Evolutionary conservation across 2,329 filamentous ascomycete species (phyloP), one percentile per base, ranked within the genome.

Genomic region (Phyllosticta capitalensis): DNA sequence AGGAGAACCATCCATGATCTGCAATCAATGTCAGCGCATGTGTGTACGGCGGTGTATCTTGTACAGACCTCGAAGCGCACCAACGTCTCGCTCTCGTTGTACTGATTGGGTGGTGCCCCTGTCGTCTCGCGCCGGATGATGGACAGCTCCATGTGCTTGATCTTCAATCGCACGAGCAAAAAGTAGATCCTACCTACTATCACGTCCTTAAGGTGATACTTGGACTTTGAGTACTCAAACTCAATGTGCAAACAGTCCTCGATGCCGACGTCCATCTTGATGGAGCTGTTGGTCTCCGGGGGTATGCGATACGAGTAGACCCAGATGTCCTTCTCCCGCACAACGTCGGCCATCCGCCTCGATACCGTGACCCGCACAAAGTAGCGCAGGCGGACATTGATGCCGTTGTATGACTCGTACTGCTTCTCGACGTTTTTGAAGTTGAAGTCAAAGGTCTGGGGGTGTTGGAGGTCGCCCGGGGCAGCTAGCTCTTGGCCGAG

Each of bases 371-470:
- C 94, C 67, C 92, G 89, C 61, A 97, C 87, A 76, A 97, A 97
- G 83, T 99, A 99, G 67, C 94, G 91, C 72, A 99, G 83, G 80
- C 96, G 95, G 69, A 99, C 94, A 72, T 99, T 99, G 84, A 99
- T 99, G 71, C 94, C 94, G 73, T 96, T 95, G 82, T 99, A 99
- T 65, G 92, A 96, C 78, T 99, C 95, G 81, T 99, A 99, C 75
- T 95, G 92, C 81, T 99, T 99, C 83, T 99, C 94, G 68, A 99
- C 91, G 75, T 97, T 99, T 76, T 97, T 97, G 84, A 99, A 99
- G 79, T 96, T 95, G 84, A 99, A 99, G 66, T 95, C 90, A 75
- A 96, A 96, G 54, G 92, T 96, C 78, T 99, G 94, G 51, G 94
- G 94, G 76, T 99, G 95, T 73, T 97, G 94, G 61, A 99, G 88